Conservation (phyloP, 1,139 yeast genomes). For the Scheffersomyces titani region DNA sequence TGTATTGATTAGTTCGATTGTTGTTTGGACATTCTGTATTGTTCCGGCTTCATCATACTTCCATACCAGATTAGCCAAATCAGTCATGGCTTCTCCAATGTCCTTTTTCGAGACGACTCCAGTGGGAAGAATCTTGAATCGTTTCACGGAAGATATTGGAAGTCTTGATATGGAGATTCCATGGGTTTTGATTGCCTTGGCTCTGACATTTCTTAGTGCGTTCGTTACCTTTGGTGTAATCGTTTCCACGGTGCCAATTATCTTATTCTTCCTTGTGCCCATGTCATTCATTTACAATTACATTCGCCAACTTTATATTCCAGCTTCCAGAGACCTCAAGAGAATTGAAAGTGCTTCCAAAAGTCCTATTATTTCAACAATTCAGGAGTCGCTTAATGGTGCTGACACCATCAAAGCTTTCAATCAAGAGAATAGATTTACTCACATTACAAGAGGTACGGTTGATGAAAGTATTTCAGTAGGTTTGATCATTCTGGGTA, state of each 20-base stretch:
- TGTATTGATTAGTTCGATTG: slow-evolving; percentile 21
- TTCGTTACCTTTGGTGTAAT: slow-evolving; percentile 21
- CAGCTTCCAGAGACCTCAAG: slow-evolving; percentile 28
- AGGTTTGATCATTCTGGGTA: slow-evolving; percentile 14
- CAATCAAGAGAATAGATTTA: slow-evolving; percentile 22
- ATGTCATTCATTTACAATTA: slow-evolving; percentile 16
- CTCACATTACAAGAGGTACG: slow-evolving; percentile 16
- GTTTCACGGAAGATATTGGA: slow-evolving; percentile 30
- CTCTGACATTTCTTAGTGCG: slow-evolving; percentile 11
- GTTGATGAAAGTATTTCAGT: slow-evolving; percentile 17
- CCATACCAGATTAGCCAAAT: slow-evolving; percentile 27
- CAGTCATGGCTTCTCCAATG: slow-evolving; percentile 31
- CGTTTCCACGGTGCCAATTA: slow-evolving; percentile 21
- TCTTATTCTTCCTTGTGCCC: slow-evolving; percentile 14
- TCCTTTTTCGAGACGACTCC: slow-evolving; percentile 35
- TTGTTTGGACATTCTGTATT: slow-evolving; percentile 30
- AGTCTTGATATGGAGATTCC: slow-evolving; percentile 25
- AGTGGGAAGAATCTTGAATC: slow-evolving; percentile 30
- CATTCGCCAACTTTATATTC: slow-evolving; percentile 23
- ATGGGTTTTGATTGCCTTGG: slow-evolving; percentile 24
- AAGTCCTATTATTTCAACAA: slow-evolving; percentile 27
- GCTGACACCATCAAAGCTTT: slow-evolving; percentile 32
- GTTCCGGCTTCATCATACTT: slow-evolving; percentile 24
- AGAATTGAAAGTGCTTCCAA: slow-evolving; percentile 24
- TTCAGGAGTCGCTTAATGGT: slow-evolving; percentile 32